Evolutionary conservation across 164 flowering plant species (phyloP).

Genomic region (Brasenia schreberi): DNA sequence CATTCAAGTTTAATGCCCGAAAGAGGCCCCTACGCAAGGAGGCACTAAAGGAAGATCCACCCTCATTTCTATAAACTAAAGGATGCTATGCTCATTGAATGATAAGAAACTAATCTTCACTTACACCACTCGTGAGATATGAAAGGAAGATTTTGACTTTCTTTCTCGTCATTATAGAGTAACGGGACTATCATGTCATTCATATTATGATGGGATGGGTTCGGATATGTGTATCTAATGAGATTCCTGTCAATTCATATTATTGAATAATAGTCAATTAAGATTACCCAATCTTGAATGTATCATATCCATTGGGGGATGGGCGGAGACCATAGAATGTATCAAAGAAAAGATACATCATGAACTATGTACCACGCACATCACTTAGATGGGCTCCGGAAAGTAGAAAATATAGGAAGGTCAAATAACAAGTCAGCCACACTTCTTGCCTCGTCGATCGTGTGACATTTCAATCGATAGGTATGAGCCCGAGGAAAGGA

Average conservation of each 20-base stretch:
- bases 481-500: too few species aligned
- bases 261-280: neutral
- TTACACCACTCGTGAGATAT: too few species aligned
- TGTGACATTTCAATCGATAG: too few species aligned
- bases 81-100: too few species aligned
- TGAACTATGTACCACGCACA: slow-evolving; percentile 3
- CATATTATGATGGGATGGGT: neutral
- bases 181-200: neutral
- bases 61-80: too few species aligned
- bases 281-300: neutral
- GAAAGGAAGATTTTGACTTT: too few species aligned
- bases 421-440: neutral
- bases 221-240: neutral
- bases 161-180: neutral
- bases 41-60: too few species aligned
- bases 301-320: neutral
- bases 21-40: too few species aligned
- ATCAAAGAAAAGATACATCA: slow-evolving; percentile 1
- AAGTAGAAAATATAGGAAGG: neutral
- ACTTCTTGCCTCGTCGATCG: too few species aligned
- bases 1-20: too few species aligned
- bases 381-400: slow-evolving; percentile 4
- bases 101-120: too few species aligned
- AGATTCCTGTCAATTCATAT: too few species aligned
- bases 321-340: neutral